These are phyloP conservation scores for Cladophialophora immunda DNA, from an alignment of 2,329 filamentous ascomycete species.

Conservation along the genomic window DNA sequence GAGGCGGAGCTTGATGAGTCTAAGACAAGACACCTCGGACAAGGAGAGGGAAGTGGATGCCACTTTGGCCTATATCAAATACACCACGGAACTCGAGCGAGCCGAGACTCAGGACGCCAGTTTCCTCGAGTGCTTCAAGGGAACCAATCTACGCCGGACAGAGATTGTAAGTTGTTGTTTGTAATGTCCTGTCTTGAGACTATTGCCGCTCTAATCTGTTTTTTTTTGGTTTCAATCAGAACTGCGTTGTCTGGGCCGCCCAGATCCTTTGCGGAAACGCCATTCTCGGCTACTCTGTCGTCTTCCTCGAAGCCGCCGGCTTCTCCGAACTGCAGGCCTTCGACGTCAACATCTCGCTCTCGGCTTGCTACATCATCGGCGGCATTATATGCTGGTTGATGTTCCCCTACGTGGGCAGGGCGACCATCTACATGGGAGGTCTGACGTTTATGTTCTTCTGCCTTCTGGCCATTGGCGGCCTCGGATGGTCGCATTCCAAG, in stretches of 20 bases:
- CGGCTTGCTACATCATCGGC: slow-evolving; percentile 52
- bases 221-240: slow-evolving; percentile 35
- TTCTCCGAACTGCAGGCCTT: slow-evolving; percentile 50
- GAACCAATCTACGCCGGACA: slow-evolving; percentile 53
- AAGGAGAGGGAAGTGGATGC: slow-evolving; percentile 40
- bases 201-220: background rate
- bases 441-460: slow-evolving; percentile 52
- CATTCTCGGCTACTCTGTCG: slow-evolving; percentile 49
- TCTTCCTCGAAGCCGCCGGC: slow-evolving; percentile 52
- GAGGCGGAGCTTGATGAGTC: slow-evolving; percentile 42
- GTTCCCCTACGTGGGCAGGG: slow-evolving; percentile 51
- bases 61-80: slow-evolving; percentile 48
- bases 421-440: slow-evolving; percentile 54
- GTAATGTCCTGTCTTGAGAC: background rate
- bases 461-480: slow-evolving; percentile 48
- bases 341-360: slow-evolving; percentile 52
- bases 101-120: slow-evolving; percentile 36
- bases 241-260: slow-evolving; percentile 52
- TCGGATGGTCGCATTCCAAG: slow-evolving; percentile 42
- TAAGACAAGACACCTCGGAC: slow-evolving; percentile 38
- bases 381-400: slow-evolving; percentile 53
- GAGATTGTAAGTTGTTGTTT: slow-evolving; percentile 48
- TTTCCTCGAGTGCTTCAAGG: slow-evolving; percentile 53
- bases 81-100: slow-evolving; percentile 47
- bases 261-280: slow-evolving; percentile 52